A percentile compares a stretch with the other conserved stretches of the same genome.
Conservation (phyloP, 306 rosid species). For the Cotoneaster glaucophyllus region DNA sequence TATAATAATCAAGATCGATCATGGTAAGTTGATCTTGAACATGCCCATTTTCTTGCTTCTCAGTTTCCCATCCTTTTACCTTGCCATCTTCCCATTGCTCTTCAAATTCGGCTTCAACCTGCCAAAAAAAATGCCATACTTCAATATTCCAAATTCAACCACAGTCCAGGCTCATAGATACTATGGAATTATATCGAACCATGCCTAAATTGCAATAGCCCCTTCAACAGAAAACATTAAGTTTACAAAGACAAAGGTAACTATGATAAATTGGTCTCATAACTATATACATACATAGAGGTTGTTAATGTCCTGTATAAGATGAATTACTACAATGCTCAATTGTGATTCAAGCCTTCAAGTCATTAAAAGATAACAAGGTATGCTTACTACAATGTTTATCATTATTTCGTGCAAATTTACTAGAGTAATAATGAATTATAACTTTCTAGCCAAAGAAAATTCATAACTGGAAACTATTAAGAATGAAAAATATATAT, state of each 20-base stretch:
- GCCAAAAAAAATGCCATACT: slow-evolving; percentile 22
- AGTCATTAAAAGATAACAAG: not conserved
- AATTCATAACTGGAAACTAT: not conserved
- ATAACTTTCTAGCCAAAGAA: not conserved
- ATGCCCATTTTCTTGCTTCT: slow-evolving; percentile 56
- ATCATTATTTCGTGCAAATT: not conserved
- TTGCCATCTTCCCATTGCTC: slow-evolving; percentile 68
- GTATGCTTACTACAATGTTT: not conserved
- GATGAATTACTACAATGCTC: not conserved
- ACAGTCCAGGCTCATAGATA: not conserved
- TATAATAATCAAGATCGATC: slow-evolving; percentile 85
- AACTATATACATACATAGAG: too few relatives aligned
- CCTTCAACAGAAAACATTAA: not conserved
- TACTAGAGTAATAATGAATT: not conserved
- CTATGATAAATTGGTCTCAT: not conserved
- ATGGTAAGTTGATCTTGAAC: slow-evolving; percentile 38
- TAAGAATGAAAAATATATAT: not conserved
- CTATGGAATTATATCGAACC: not conserved
- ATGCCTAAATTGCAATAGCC: not conserved
- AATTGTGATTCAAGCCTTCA: not conserved
- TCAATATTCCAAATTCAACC: not conserved
- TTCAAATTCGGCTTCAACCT: slow-evolving; percentile 76
- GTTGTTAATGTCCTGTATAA: not conserved
- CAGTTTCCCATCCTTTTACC: slow-evolving; percentile 70
- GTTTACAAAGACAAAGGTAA: not conserved